A percentile compares a stretch with the other conserved stretches of the same genome.
These are phyloP conservation scores for Beauveria asiatica DNA, from an alignment of 2,329 filamentous ascomycete genomes.

Conservation along the genomic window DNA sequence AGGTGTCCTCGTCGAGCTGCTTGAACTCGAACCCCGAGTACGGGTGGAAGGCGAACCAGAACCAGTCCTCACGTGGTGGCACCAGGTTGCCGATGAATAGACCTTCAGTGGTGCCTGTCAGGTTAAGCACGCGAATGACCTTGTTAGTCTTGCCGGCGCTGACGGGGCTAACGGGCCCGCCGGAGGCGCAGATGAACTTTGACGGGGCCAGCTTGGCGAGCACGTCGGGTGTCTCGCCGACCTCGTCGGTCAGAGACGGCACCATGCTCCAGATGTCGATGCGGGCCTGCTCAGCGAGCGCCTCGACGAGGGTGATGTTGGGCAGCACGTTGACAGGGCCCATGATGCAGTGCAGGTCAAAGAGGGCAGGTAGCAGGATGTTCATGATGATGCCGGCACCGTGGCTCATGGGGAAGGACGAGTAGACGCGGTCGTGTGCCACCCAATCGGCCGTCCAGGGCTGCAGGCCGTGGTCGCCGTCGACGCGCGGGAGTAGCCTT, in stretches of 20 bases:
- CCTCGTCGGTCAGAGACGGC: slow-evolving; percentile 27
- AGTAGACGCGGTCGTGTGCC: slow-evolving; percentile 23
- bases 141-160: slow-evolving; percentile 23
- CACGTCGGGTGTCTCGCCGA: slow-evolving; percentile 22
- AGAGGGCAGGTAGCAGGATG: slow-evolving; percentile 29
- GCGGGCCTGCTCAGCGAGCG: slow-evolving; percentile 23
- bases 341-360: slow-evolving; percentile 26
- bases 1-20: slow-evolving; percentile 21
- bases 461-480: slow-evolving; percentile 20
- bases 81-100: slow-evolving; percentile 26
- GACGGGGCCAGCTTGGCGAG: slow-evolving; percentile 23
- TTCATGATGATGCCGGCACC: slow-evolving; percentile 34
- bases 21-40: slow-evolving; percentile 27
- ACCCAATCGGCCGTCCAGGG: slow-evolving; percentile 24
- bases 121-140: slow-evolving; percentile 24
- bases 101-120: slow-evolving; percentile 27
- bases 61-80: slow-evolving; percentile 21
- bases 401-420: slow-evolving; percentile 29
- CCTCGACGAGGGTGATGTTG: slow-evolving; percentile 27
- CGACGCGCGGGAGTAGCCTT: slow-evolving; percentile 22
- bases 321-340: slow-evolving; percentile 27
- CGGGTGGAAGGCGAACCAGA: slow-evolving; percentile 25
- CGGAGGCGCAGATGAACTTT: slow-evolving; percentile 29
- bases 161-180: slow-evolving; percentile 22
- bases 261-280: slow-evolving; percentile 32